Percentiles rank a stretch among this genome's conserved stretches.
These are phyloP conservation scores for Fusarium sp. DNA, from an alignment of 2,329 filamentous ascomycete species.

Conservation along the genomic window DNA sequence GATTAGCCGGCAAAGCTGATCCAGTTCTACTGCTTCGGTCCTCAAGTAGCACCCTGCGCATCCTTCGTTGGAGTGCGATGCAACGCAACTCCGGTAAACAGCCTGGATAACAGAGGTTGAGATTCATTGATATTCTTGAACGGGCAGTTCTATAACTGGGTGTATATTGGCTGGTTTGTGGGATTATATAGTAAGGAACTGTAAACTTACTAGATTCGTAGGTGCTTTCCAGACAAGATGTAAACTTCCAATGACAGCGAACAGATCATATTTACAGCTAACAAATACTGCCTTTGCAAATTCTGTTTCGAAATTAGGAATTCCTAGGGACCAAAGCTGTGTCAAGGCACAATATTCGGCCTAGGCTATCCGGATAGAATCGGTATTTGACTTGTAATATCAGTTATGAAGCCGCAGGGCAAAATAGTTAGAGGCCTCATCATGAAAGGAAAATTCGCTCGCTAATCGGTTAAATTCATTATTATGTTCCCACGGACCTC, in stretches of 20 bases:
- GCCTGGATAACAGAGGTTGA: neutral
- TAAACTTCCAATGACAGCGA: too few relatives aligned
- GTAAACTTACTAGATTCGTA: too few relatives aligned
- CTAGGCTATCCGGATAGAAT: neutral
- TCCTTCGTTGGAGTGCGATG: neutral
- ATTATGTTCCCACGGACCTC: neutral
- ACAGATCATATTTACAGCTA: too few relatives aligned
- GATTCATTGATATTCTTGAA: neutral
- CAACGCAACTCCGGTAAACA: neutral
- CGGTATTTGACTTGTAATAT: neutral
- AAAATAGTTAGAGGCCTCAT: too few relatives aligned
- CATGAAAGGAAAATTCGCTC: neutral
- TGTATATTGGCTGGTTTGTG: too few relatives aligned
- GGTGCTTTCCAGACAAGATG: too few relatives aligned
- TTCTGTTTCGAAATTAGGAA: too few relatives aligned
- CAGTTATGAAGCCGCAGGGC: neutral
- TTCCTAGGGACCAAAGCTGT: too few relatives aligned
- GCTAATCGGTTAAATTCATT: neutral
- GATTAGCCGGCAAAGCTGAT: neutral
- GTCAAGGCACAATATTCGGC: too few relatives aligned
- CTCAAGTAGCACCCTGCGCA: neutral
- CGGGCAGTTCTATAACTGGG: fast-evolving
- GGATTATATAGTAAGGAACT: too few relatives aligned
- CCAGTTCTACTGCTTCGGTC: neutral
- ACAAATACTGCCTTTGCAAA: too few relatives aligned